These are phyloP conservation scores for Wickerhamia fluorescens DNA, from an alignment of 805 yeast genomes.

Conservation along the genomic window DNA sequence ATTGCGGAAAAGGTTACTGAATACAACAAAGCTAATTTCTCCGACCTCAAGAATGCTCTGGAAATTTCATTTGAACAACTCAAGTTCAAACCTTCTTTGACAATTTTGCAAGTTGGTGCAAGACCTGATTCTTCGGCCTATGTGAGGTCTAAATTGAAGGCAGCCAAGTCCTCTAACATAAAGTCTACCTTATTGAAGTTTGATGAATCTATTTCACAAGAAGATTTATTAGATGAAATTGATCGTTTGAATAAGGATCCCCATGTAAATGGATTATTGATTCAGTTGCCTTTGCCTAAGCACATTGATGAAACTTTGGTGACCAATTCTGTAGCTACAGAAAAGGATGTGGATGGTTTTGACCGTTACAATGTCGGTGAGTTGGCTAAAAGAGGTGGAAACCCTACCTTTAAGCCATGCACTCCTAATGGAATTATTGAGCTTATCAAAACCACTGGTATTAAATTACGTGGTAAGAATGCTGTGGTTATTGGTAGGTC, in stretches of 20 bases:
- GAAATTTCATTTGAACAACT: slow-evolving; percentile 20
- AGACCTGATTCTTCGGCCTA: slow-evolving; percentile 89
- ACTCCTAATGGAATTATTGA: slow-evolving; percentile 92
- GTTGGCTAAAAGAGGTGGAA: slow-evolving; percentile 77
- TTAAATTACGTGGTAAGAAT: slow-evolving; percentile 64
- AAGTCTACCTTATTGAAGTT: slow-evolving; percentile 59
- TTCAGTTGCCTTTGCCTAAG: slow-evolving; percentile 85
- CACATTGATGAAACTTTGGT: slow-evolving; percentile 72
- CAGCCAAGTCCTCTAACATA: slow-evolving; percentile 79
- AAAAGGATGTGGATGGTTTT: slow-evolving; percentile 94
- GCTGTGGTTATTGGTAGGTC: slow-evolving; percentile 94
- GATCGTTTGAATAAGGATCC: slow-evolving; percentile 65
- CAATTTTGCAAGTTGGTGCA: slow-evolving; percentile 83
- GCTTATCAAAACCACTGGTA: slow-evolving; percentile 62
- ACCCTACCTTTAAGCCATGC: slow-evolving; percentile 82
- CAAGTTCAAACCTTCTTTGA: slow-evolving; percentile 63
- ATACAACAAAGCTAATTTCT: slow-evolving; percentile 25
- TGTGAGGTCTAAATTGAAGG: slow-evolving; percentile 85
- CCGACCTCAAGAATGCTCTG: slow-evolving; percentile 10
- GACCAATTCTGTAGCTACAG: slow-evolving; percentile 74
- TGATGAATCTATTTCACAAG: slow-evolving; percentile 55
- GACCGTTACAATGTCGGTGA: slow-evolving; percentile 87
- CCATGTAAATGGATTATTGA: slow-evolving; percentile 75
- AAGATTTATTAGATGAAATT: slow-evolving; percentile 51
- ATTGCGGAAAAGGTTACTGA: slow-evolving; percentile 35